Conservation (phyloP, 2,329 filamentous ascomycete species). For the Neofusicoccum umdonicola region DNA sequence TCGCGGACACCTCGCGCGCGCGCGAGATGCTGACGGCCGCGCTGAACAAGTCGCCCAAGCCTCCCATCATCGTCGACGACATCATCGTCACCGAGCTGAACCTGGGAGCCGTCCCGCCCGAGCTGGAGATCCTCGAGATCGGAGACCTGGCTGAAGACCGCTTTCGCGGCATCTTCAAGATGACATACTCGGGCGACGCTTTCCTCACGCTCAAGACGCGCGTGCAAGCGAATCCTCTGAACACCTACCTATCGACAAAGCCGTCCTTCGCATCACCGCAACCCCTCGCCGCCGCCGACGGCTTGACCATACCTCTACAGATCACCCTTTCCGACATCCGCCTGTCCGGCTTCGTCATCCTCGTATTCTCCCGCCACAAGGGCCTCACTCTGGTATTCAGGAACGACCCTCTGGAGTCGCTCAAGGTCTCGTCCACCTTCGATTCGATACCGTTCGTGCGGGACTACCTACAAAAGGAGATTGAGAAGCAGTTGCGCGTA, state of each 20-base stretch:
- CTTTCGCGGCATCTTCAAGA: conserved; percentile 98
- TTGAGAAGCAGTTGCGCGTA: conserved; percentile 87
- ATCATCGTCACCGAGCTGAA: conserved; percentile 98
- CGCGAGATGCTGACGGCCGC: conserved; percentile 92
- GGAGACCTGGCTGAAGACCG: conserved; percentile 95
- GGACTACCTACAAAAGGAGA: conserved; percentile 93
- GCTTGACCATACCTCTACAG: conserved; percentile 93
- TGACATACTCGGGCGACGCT: conserved; percentile 95
- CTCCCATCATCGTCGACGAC: conserved; percentile 98
- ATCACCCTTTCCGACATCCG: conserved; percentile 96
- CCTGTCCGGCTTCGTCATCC: conserved; percentile 91
- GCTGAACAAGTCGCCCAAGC: conserved; percentile 96
- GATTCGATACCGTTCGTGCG: conserved; percentile 98
- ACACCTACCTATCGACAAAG: conserved; percentile 90
- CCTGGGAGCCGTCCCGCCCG: conserved; percentile 87
- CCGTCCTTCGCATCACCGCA: conserved; percentile 90
- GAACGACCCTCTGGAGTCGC: conserved; percentile 94
- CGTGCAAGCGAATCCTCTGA: conserved; percentile 95
- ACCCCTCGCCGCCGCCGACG: conserved; percentile 84
- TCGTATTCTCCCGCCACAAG: conserved; percentile 97
- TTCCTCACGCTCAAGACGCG: conserved; percentile 92
- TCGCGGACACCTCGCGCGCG: conserved; percentile 88
- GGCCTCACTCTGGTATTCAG: conserved; percentile 94
- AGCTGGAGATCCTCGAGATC: conserved; percentile 96
- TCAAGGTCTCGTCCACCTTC: conserved; percentile 98